Conservation (phyloP, 305 asterid species). For the Salvia sclarea region DNA sequence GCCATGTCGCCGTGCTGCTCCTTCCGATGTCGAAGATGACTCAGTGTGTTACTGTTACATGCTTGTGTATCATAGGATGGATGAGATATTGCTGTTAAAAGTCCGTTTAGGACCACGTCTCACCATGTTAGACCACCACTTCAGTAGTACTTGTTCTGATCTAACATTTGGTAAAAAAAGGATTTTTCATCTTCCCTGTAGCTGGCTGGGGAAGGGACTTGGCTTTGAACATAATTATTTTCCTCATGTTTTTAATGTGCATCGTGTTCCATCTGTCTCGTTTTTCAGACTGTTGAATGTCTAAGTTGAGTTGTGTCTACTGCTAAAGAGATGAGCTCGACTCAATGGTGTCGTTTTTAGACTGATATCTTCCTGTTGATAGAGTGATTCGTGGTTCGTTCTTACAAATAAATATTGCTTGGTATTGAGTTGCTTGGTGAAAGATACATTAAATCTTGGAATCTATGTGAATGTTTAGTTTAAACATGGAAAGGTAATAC, state of each 20-base stretch:
- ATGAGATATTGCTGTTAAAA: conserved; percentile 25
- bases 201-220: background rate
- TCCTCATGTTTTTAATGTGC: background rate
- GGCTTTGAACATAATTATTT: background rate
- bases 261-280: background rate
- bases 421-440: background rate
- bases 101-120: background rate
- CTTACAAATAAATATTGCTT: background rate
- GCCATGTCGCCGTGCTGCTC: conserved; percentile 6
- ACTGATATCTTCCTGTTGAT: background rate
- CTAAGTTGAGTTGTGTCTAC: background rate
- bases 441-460: too few species aligned
- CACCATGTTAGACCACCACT: conserved; percentile 1
- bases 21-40: conserved; percentile 24
- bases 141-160: background rate
- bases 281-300: background rate
- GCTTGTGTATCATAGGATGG: conserved; percentile 29
- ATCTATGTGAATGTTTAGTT: too few species aligned
- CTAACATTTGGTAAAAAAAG: background rate
- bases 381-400: background rate
- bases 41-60: conserved; percentile 23
- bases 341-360: background rate
- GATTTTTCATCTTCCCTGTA: background rate
- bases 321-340: background rate
- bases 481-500: background rate